phyloP scores from a whole-genome alignment of 768 basidiomycete species.

The Trametes cingulata region DNA sequence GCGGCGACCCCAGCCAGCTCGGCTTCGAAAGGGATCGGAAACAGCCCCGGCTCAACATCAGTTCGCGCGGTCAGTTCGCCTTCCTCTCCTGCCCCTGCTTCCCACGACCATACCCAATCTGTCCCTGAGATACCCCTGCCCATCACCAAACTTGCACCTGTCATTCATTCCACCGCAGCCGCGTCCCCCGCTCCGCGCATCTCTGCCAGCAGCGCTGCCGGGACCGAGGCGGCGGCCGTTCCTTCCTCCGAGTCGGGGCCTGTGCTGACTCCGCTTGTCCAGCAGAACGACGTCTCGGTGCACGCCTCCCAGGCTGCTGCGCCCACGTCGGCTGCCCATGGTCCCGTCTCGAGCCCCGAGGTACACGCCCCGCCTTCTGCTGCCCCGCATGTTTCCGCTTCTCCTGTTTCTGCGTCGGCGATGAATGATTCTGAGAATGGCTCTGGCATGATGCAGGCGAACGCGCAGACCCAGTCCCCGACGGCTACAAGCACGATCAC shows the following conservation, averaged over 20 bases:
- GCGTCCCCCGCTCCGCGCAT: neutral
- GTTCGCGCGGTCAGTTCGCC: slow-evolving; percentile 20
- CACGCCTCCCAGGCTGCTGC: neutral
- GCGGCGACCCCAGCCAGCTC: neutral
- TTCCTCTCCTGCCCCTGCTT: slow-evolving; percentile 8
- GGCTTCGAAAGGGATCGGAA: neutral
- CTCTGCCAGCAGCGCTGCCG: neutral
- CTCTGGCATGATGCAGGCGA: slow-evolving; percentile 18
- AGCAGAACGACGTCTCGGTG: slow-evolving; percentile 6
- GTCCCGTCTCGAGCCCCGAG: neutral
- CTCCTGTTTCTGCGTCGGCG: neutral
- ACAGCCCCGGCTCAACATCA: neutral
- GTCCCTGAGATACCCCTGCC: slow-evolving; percentile 8
- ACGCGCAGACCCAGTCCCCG: slow-evolving; percentile 24
- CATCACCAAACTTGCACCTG: slow-evolving; percentile 4
- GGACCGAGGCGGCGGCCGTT: neutral
- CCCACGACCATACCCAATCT: slow-evolving; percentile 11
- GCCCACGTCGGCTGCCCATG: neutral
- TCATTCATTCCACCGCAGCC: slow-evolving; percentile 7
- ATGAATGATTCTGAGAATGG: slow-evolving; percentile 9
- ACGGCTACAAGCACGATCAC: slow-evolving; percentile 44
- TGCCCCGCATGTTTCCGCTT: neutral
- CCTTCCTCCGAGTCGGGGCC: slow-evolving; percentile 8
- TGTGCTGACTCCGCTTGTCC: slow-evolving; percentile 13
- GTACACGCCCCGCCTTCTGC: slow-evolving; percentile 1